phyloP scores from a whole-genome alignment of 306 rosid species.

The Glycyrrhiza uralensis region DNA sequence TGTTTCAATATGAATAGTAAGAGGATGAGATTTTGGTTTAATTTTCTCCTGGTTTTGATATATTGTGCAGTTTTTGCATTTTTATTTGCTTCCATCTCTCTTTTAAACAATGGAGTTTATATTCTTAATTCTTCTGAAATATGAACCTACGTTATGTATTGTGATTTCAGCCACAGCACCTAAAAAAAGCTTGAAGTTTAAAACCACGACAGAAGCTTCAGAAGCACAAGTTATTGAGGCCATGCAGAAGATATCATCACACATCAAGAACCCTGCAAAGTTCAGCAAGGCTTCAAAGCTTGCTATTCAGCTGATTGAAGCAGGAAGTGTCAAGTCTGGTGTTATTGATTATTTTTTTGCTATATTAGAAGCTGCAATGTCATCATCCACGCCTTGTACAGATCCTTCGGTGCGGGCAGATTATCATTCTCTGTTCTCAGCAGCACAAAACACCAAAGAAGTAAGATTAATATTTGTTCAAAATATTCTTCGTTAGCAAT shows the following conservation, averaged over 20 bases:
- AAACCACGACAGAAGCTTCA: conserved; percentile 82
- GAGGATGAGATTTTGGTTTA: background rate
- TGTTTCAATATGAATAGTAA: background rate
- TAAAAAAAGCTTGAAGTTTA: conserved; percentile 77
- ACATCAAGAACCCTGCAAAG: conserved; percentile 78
- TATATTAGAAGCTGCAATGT: conserved; percentile 81
- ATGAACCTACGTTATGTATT: conserved; percentile 9
- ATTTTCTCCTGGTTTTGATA: background rate
- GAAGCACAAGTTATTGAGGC: conserved; percentile 82
- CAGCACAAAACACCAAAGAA: conserved; percentile 56
- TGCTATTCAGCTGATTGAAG: conserved; percentile 80
- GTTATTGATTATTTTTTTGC: conserved; percentile 63
- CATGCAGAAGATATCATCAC: conserved; percentile 87
- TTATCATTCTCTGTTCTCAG: conserved; percentile 69
- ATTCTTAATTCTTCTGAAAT: conserved; percentile 10
- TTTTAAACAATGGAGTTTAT: background rate
- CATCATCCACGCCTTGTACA: conserved; percentile 57
- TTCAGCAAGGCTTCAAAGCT: conserved; percentile 88
- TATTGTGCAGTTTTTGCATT: background rate
- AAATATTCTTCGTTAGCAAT: background rate
- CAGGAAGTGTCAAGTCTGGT: conserved; percentile 82
- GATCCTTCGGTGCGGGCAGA: conserved; percentile 77
- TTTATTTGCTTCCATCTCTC: background rate
- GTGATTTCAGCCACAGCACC: conserved; percentile 51
- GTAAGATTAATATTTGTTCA: conserved; percentile 37